Conservation (phyloP, 768 basidiomycete species). For the Pulveroboletus sp. region DNA sequence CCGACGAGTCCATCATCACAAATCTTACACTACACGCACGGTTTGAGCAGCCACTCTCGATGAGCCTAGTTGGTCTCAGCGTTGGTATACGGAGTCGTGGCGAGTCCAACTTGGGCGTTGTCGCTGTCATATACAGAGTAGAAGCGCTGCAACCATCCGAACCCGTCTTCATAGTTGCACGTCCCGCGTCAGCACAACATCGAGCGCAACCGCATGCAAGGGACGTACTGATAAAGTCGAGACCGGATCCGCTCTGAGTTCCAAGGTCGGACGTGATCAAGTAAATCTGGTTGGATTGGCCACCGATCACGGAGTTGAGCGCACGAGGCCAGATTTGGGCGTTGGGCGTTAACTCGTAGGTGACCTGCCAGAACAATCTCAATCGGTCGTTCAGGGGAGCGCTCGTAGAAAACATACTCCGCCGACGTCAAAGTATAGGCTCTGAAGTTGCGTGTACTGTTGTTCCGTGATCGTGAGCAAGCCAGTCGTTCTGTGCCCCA, state of each 20-base stretch:
- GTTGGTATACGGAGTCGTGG: conserved; percentile 37
- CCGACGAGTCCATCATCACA: background rate
- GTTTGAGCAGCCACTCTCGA: background rate
- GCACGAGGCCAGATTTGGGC: conserved; percentile 68
- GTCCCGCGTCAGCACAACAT: background rate
- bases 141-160: conserved; percentile 56
- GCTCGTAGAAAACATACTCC: conserved; percentile 23
- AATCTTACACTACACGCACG: background rate
- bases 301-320: conserved; percentile 55
- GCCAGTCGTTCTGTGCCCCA: conserved; percentile 41
- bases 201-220: background rate
- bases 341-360: conserved; percentile 54
- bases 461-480: conserved; percentile 47
- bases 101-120: conserved; percentile 21
- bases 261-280: conserved; percentile 54
- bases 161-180: conserved; percentile 39
- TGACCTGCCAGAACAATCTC: conserved; percentile 30
- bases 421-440: conserved; percentile 50
- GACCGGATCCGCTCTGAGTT: conserved; percentile 44
- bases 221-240: conserved; percentile 59
- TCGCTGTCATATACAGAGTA: conserved; percentile 50
- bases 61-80: conserved; percentile 36
- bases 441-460: conserved; percentile 47
- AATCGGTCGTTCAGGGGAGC: background rate
- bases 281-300: conserved; percentile 46